These are phyloP conservation scores for Macroventuria anomochaeta DNA, from an alignment of 2,329 filamentous ascomycete species.

Conservation along the genomic window DNA sequence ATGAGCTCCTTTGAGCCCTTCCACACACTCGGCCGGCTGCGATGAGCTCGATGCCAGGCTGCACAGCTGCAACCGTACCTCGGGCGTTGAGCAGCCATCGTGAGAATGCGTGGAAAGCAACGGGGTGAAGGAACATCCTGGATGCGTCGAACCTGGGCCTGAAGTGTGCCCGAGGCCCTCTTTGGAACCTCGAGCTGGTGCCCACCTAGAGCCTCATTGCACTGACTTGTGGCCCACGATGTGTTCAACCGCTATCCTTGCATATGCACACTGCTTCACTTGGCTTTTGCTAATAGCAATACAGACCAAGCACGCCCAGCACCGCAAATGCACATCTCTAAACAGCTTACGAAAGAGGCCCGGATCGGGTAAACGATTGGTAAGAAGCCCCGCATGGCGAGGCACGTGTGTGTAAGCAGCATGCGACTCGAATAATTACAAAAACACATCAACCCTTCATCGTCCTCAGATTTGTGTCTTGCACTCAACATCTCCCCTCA, in stretches of 20 bases:
- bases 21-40: constrained; percentile 45
- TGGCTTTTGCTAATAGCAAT: constrained; percentile 22
- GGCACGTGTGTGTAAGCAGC: too few relatives aligned
- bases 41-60: constrained; percentile 22
- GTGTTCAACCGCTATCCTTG: constrained; percentile 26
- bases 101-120: constrained; percentile 33
- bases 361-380: too few relatives aligned
- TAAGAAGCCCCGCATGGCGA: too few relatives aligned
- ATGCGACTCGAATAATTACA: neutral
- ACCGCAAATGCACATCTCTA: constrained; percentile 18
- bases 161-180: constrained; percentile 23
- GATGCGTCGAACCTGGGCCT: constrained; percentile 20
- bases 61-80: constrained; percentile 35
- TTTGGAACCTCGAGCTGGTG: constrained; percentile 5
- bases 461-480: neutral
- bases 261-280: constrained; percentile 25
- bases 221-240: constrained; percentile 12
- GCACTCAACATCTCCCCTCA: neutral
- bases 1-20: constrained; percentile 34
- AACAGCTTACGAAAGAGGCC: constrained; percentile 38
- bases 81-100: constrained; percentile 30
- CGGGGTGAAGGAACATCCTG: constrained; percentile 25
- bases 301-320: constrained; percentile 28
- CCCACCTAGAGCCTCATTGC: constrained; percentile 16
- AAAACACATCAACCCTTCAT: neutral